Conservation (phyloP, 257 asterid genomes). For the Asclepias syriaca region DNA sequence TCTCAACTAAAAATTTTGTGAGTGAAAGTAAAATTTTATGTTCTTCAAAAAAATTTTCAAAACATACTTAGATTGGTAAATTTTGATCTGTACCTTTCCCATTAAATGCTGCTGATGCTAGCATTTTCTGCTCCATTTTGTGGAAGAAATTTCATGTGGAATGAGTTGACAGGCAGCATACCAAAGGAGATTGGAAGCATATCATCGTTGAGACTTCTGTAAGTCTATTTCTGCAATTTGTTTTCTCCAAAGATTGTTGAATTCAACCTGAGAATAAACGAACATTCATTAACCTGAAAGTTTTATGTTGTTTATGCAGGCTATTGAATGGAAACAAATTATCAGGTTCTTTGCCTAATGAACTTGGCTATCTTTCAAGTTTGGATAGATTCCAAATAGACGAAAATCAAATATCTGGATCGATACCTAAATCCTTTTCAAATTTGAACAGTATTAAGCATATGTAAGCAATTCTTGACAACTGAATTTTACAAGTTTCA, state of each 20-base stretch:
- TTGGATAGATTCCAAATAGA: conserved; percentile 45
- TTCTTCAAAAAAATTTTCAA: neutral
- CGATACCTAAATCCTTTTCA: conserved; percentile 34
- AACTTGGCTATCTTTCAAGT: conserved; percentile 36
- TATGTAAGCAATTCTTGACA: conserved; percentile 26
- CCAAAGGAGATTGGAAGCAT: conserved; percentile 44
- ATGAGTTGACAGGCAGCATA: conserved; percentile 36
- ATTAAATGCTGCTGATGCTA: conserved; percentile 15
- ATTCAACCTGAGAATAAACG: too few relatives aligned
- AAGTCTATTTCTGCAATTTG: conserved; percentile 17
- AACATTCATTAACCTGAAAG: neutral
- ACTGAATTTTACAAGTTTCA: neutral
- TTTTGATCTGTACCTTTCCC: conserved; percentile 1
- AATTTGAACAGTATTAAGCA: conserved; percentile 31
- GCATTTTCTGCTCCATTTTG: conserved; percentile 3
- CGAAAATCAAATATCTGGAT: conserved; percentile 38
- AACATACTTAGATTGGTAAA: neutral
- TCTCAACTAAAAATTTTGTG: conserved; percentile 38
- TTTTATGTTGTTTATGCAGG: conserved; percentile 24
- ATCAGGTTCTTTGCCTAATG: conserved; percentile 39
- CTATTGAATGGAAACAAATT: conserved; percentile 41
- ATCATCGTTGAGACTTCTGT: conserved; percentile 31
- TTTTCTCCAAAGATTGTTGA: neutral
- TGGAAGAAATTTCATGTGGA: conserved; percentile 50
- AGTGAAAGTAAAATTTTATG: conserved; percentile 6